Evolutionary conservation across 352 stramenopile species (phyloP).

Genomic region (Globisporangium ultimum): DNA sequence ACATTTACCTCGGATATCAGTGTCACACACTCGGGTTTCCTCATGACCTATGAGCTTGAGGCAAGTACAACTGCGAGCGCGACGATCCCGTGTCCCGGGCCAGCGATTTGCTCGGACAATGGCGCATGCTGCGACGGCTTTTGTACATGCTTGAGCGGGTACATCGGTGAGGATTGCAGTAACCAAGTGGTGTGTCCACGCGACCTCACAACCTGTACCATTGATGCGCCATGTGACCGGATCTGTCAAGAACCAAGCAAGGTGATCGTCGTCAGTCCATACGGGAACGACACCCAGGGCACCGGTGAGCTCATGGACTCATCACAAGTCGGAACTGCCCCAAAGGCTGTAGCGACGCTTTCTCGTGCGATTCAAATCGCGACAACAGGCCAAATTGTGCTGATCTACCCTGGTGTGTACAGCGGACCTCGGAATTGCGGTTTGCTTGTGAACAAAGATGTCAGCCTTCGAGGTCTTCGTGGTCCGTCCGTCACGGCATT

Average conservation of each 20-base stretch:
- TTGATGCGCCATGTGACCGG: constrained; percentile 27
- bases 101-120: constrained; percentile 38
- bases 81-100: constrained; percentile 35
- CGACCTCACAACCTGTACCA: constrained; percentile 24
- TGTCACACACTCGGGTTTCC: constrained; percentile 38
- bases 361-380: constrained; percentile 36
- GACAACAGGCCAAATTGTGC: constrained; percentile 27
- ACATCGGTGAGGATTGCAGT: constrained; percentile 58
- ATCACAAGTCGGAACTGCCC: constrained; percentile 32
- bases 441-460: constrained; percentile 17
- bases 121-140: constrained; percentile 38
- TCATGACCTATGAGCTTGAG: constrained; percentile 37
- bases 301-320: constrained; percentile 57
- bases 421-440: constrained; percentile 34
- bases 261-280: constrained; percentile 46
- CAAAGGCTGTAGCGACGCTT: constrained; percentile 51
- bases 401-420: constrained; percentile 51
- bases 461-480: constrained; percentile 41
- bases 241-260: constrained; percentile 31
- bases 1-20: constrained; percentile 39
- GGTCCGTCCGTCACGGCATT: constrained; percentile 29
- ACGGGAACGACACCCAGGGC: constrained; percentile 46
- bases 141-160: constrained; percentile 55
- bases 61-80: constrained; percentile 1
- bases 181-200: constrained; percentile 48